These are phyloP conservation scores for Aureobasidium sp. DNA, from an alignment of 2,329 filamentous ascomycete species.

Conservation along the genomic window DNA sequence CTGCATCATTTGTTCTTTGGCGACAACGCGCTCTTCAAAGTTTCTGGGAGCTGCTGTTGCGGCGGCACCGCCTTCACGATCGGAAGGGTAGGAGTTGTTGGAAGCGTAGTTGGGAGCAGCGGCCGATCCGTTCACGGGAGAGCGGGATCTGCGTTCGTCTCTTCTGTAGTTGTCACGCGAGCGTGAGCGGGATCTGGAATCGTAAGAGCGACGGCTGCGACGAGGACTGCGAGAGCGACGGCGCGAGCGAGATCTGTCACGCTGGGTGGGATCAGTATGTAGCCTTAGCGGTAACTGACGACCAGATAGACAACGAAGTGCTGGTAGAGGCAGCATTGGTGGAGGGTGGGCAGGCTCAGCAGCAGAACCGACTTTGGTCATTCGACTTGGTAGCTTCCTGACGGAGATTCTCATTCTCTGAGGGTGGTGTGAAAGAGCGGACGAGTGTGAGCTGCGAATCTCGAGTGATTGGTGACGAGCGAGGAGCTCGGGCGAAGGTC, in stretches of 20 bases:
- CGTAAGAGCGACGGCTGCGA: constrained; percentile 54
- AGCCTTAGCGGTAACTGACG: constrained; percentile 1
- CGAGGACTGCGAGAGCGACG: constrained; percentile 47
- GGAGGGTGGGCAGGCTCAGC: constrained; percentile 1
- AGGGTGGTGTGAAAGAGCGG: neutral
- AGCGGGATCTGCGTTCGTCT: constrained; percentile 57
- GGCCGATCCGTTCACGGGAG: constrained; percentile 73
- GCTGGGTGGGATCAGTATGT: constrained; percentile 43
- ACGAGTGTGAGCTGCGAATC: neutral
- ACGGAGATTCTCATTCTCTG: constrained; percentile 8
- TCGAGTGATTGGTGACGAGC: neutral
- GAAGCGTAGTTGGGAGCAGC: constrained; percentile 59
- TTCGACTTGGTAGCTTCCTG: neutral
- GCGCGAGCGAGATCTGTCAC: constrained; percentile 75
- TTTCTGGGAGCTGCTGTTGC: constrained; percentile 47
- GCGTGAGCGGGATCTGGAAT: constrained; percentile 69
- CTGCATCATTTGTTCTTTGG: constrained; percentile 94
- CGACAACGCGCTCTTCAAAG: constrained; percentile 74
- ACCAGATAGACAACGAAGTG: neutral
- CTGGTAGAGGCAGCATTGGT: constrained; percentile 5
- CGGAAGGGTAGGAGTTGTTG: constrained; percentile 25
- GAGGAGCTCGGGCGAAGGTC: neutral
- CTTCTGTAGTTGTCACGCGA: constrained; percentile 55
- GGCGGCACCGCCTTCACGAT: constrained; percentile 17
- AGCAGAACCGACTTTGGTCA: constrained; percentile 8